Evolutionary conservation across 768 basidiomycete genomes (phyloP).

Genomic region (Trichaptum fuscoviolaceum): DNA sequence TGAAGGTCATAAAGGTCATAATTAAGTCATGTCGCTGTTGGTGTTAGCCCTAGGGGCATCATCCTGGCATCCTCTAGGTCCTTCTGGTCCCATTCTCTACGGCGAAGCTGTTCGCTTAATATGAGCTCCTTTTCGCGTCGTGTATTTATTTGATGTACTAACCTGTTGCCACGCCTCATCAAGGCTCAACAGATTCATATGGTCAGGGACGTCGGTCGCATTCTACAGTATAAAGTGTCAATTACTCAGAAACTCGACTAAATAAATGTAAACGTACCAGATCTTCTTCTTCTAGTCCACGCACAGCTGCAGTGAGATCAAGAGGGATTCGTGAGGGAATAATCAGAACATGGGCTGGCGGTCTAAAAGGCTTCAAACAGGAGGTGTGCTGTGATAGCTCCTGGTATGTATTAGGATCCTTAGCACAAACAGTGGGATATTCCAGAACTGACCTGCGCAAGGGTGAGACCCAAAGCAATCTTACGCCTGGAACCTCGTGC

Average conservation of each 20-base stretch:
- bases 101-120: slow-evolving; percentile 10
- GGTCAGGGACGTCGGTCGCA: slow-evolving; percentile 51
- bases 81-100: slow-evolving; percentile 50
- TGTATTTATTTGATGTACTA: slow-evolving; percentile 21
- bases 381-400: slow-evolving; percentile 49
- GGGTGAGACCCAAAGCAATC: slow-evolving; percentile 56
- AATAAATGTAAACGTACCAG: slow-evolving; percentile 38
- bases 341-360: slow-evolving; percentile 68
- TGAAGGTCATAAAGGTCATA: neutral
- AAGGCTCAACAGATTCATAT: slow-evolving; percentile 69
- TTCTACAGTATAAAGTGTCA: slow-evolving; percentile 34
- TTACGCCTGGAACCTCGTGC: slow-evolving; percentile 56
- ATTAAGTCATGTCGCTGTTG: neutral
- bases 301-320: slow-evolving; percentile 62
- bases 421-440: neutral
- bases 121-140: slow-evolving; percentile 8
- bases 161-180: slow-evolving; percentile 59
- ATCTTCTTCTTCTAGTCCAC: slow-evolving; percentile 59
- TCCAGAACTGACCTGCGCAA: slow-evolving; percentile 42
- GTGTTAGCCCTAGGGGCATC: slow-evolving; percentile 49
- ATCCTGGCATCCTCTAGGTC: slow-evolving; percentile 45
- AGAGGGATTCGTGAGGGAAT: slow-evolving; percentile 70
- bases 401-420: slow-evolving; percentile 29
- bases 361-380: slow-evolving; percentile 55
- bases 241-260: slow-evolving; percentile 4